Evolutionary conservation across 441 rosid genomes (phyloP).

Genomic region (Croton laevigatus): DNA sequence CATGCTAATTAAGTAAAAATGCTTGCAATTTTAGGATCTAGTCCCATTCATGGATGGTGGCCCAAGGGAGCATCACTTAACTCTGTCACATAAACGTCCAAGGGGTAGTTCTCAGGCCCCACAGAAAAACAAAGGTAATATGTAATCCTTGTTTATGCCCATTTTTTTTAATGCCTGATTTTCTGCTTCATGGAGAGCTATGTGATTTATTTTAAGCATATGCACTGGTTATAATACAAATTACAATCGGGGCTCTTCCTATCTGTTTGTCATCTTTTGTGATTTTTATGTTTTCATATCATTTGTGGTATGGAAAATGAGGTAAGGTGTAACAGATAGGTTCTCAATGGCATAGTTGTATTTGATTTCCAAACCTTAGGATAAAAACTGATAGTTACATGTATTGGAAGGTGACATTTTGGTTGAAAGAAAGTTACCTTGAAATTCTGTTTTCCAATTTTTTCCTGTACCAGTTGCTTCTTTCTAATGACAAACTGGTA

Average conservation of each 20-base stretch:
- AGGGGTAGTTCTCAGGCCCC: slow-evolving; percentile 64
- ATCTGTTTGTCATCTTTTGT: not conserved
- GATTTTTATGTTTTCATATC: not conserved
- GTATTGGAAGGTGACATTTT: not conserved
- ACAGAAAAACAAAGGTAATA: slow-evolving; percentile 58
- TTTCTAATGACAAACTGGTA: not conserved
- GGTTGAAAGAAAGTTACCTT: not conserved
- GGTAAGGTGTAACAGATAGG: not conserved
- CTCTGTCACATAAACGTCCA: slow-evolving; percentile 79
- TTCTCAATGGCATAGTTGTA: slow-evolving; percentile 2
- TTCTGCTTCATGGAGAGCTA: not conserved
- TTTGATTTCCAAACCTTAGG: not conserved
- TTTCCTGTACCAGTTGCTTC: not conserved
- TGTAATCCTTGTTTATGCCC: not conserved
- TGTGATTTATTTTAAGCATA: not conserved
- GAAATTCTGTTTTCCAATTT: not conserved
- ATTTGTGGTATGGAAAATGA: not conserved
- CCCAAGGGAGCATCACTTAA: slow-evolving; percentile 71
- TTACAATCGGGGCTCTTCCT: not conserved
- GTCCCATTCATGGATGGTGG: slow-evolving; percentile 90
- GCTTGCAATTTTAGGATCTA: slow-evolving; percentile 50
- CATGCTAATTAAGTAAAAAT: slow-evolving; percentile 18
- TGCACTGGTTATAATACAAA: not conserved
- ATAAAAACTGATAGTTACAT: not conserved
- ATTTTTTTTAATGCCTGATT: not conserved